Percentiles rank a stretch among this genome's conserved stretches.
Conservation (phyloP, 179 eudicot species). For the Corrigiola litoralis region DNA sequence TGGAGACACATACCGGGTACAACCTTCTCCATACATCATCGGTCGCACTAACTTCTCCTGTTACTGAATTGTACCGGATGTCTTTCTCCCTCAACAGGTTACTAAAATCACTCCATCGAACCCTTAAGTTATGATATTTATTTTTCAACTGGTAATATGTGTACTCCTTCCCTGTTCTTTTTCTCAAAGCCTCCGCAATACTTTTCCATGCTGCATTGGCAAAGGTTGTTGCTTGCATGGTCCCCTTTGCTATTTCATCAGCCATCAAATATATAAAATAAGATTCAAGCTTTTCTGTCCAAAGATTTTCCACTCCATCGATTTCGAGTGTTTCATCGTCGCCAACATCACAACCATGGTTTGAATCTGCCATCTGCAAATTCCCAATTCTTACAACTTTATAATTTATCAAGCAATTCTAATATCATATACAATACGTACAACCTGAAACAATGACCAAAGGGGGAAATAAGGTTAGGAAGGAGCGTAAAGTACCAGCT, state of each 20-base stretch:
- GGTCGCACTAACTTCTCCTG: slow-evolving; percentile 27
- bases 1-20: slow-evolving; percentile 22
- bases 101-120: slow-evolving; percentile 33
- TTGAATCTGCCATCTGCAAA: slow-evolving; percentile 18
- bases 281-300: slow-evolving; percentile 33
- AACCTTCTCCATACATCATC: slow-evolving; percentile 30
- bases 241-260: slow-evolving; percentile 28
- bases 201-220: slow-evolving; percentile 34
- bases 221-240: slow-evolving; percentile 32
- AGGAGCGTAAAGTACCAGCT: neutral
- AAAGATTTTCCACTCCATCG: slow-evolving; percentile 22
- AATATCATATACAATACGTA: neutral
- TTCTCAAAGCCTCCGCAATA: slow-evolving; percentile 22
- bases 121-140: slow-evolving; percentile 31
- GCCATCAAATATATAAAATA: slow-evolving; percentile 26
- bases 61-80: slow-evolving; percentile 21
- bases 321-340: slow-evolving; percentile 19
- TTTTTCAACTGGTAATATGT: slow-evolving; percentile 31
- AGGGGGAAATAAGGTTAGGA: neutral
- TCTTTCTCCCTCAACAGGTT: slow-evolving; percentile 29
- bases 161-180: slow-evolving; percentile 27
- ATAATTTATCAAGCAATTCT: neutral
- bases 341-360: slow-evolving; percentile 8
- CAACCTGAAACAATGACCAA: neutral
- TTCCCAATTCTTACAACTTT: neutral